Evolutionary conservation across 495 filamentous ascomycete species (phyloP).

Genomic region (Penicillium lagena): DNA sequence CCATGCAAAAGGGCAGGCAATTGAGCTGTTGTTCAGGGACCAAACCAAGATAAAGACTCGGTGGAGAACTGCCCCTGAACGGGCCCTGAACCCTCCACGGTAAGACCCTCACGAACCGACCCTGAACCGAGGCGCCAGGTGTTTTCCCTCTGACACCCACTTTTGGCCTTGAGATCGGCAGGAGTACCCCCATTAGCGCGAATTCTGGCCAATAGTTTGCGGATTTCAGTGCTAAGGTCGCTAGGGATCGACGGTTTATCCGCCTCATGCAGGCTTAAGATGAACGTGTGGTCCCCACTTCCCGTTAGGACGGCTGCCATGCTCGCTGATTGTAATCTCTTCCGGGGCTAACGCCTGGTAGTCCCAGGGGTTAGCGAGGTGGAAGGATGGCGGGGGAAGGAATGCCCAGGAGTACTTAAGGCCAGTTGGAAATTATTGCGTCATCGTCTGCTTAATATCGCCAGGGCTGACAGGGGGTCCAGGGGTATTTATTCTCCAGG

Average conservation of each 20-base stretch:
- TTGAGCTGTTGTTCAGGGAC: too few species aligned
- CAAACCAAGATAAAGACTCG: too few species aligned
- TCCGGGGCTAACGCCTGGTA: constrained; percentile 6
- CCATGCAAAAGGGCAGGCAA: too few species aligned
- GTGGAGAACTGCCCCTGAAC: too few species aligned
- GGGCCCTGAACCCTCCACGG: too few species aligned
- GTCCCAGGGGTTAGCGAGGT: not conserved
- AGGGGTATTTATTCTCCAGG: too few species aligned
- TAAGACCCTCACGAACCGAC: too few species aligned
- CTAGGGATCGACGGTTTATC: constrained; percentile 9
- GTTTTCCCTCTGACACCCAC: not conserved
- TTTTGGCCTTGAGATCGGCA: constrained; percentile 6
- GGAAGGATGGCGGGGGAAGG: too few species aligned
- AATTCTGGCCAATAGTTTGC: constrained; percentile 4
- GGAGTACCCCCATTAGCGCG: not conserved
- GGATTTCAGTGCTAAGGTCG: not conserved
- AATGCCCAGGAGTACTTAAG: too few species aligned
- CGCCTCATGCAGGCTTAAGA: not conserved
- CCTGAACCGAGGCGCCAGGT: not conserved
- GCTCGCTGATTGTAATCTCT: constrained; percentile 5
- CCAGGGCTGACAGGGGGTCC: too few species aligned
- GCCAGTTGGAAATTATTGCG: too few species aligned
- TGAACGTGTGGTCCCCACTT: constrained; percentile 4
- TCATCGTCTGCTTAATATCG: too few species aligned
- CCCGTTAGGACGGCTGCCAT: not conserved